Percentiles rank a stretch among this genome's conserved stretches.
Conservation (phyloP, 2,329 filamentous ascomycete species). For the Ceratocystis variospora region DNA sequence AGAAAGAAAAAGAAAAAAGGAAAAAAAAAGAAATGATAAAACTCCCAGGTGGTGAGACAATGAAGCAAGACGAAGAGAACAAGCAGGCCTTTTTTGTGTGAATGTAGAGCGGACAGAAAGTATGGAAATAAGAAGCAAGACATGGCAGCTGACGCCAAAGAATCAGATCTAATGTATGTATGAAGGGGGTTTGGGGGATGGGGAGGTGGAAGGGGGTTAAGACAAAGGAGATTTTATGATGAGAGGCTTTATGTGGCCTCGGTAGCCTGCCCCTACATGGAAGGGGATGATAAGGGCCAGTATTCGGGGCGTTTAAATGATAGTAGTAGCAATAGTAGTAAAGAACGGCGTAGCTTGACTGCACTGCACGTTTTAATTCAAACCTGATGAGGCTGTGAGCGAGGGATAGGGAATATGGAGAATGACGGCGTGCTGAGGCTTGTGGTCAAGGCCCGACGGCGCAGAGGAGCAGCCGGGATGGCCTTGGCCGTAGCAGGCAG, state of each 20-base stretch:
- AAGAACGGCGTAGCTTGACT: too few relatives aligned
- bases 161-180: neutral
- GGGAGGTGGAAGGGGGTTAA: neutral
- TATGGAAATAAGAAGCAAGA: neutral
- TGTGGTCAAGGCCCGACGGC: constrained; percentile 34
- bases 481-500: constrained; percentile 18
- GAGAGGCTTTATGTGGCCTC: neutral
- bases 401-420: constrained; percentile 36
- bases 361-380: constrained; percentile 2
- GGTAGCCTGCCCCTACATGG: neutral
- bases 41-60: neutral
- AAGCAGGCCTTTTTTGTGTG: neutral
- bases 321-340: neutral
- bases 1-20: constrained; percentile 7
- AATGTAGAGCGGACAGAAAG: neutral
- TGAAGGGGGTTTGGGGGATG: neutral
- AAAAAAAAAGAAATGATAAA: neutral
- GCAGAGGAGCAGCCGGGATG: constrained; percentile 19
- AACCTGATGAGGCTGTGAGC: constrained; percentile 3
- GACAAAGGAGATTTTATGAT: constrained; percentile 1
- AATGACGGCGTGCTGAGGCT: constrained; percentile 33
- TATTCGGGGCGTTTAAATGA: neutral
- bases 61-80: neutral
- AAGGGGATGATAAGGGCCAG: neutral
- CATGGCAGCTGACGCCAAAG: neutral